Conservation (phyloP, 139 green algal species). For the Chlamydomonas sp. region DNA sequence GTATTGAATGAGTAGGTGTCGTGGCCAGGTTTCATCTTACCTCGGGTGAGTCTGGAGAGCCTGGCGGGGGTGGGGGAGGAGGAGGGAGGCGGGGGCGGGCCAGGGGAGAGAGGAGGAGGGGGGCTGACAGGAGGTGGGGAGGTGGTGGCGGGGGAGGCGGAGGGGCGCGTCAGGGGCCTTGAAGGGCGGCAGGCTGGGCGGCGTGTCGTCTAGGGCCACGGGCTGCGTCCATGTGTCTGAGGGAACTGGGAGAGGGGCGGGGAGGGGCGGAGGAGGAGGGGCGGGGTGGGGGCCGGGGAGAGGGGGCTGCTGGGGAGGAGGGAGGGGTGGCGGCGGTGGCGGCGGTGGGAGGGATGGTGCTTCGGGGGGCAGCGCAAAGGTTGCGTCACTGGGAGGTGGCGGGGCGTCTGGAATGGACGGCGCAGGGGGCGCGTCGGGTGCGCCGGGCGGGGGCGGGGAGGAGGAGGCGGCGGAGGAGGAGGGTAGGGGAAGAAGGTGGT, state of each 20-base stretch:
- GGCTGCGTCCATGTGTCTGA: neutral
- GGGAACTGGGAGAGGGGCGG: no score
- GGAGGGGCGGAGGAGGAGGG: neutral
- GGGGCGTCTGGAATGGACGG: neutral
- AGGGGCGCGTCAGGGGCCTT: no score
- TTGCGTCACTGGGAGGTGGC: neutral
- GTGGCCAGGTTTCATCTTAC: no score
- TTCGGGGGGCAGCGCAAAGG: neutral
- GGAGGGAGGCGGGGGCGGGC: no score
- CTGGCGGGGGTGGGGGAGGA: neutral
- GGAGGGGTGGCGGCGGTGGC: no score
- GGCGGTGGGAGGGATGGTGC: neutral
- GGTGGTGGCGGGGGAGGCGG: no score
- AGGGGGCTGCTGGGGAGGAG: neutral
- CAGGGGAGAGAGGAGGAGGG: no score
- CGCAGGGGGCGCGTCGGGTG: neutral
- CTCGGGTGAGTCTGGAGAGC: conserved; percentile 8
- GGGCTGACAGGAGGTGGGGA: no score
- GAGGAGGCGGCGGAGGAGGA: neutral
- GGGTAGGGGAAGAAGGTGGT: neutral
- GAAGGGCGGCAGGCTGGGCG: no score
- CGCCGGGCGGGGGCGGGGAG: neutral
- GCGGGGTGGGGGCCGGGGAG: neutral
- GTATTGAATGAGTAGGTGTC: no score
- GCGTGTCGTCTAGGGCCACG: neutral